These are phyloP conservation scores for Sporisorium iseilematis-ciliati DNA, from an alignment of 1,284 basidiomycete species.

Conservation along the genomic window DNA sequence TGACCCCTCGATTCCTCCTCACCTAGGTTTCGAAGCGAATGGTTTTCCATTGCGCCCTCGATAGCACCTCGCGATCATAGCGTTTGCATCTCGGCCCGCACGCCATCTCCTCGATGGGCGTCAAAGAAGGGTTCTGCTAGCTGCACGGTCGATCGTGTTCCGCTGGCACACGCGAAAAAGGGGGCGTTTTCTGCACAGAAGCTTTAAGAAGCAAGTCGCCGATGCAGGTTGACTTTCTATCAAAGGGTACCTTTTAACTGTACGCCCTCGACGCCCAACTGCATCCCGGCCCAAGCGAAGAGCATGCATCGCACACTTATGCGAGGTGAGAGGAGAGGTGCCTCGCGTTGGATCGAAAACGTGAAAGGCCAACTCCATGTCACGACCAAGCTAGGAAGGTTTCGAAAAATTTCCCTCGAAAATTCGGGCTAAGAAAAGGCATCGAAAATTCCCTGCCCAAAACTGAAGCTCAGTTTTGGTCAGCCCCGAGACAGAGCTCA, in stretches of 20 bases:
- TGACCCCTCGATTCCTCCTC: background rate
- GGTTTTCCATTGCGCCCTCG: background rate
- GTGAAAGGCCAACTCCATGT: background rate
- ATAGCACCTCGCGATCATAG: background rate
- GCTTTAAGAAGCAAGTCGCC: background rate
- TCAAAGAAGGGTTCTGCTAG: background rate
- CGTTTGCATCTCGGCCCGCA: background rate
- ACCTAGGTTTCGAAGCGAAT: background rate
- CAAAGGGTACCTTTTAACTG: background rate
- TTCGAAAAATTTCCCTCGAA: background rate
- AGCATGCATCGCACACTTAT: background rate
- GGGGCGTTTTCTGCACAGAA: constrained; percentile 12
- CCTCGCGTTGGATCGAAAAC: background rate
- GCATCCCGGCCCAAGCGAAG: constrained; percentile 6
- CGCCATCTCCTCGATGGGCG: background rate
- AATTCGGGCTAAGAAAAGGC: background rate
- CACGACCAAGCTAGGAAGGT: background rate
- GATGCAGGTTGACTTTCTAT: constrained; percentile 12
- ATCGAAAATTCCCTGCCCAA: background rate
- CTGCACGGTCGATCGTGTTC: constrained; percentile 8
- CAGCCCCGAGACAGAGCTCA: no score
- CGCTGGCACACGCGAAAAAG: background rate
- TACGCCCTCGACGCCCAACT: constrained; percentile 19
- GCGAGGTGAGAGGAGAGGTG: background rate
- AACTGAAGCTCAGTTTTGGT: no score